phyloP scores from a whole-genome alignment of 208 protist genomes.

The Vickermania spadyakhi region DNA sequence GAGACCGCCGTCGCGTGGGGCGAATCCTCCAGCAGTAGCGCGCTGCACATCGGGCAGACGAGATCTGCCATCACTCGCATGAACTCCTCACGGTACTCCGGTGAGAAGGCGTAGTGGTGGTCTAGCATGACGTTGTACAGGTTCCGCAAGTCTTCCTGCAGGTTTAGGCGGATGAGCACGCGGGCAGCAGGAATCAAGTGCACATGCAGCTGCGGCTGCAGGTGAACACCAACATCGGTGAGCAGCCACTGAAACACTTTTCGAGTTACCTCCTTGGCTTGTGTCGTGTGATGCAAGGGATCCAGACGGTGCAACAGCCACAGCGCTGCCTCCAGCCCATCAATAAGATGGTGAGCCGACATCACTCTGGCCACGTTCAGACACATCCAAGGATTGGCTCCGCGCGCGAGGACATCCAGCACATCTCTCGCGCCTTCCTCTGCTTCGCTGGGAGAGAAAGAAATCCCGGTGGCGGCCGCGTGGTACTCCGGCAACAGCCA shows the following conservation, averaged over 20 bases:
- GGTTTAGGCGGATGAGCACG: slow-evolving; percentile 49
- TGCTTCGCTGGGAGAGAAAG: slow-evolving; percentile 37
- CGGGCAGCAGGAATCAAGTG: slow-evolving; percentile 63
- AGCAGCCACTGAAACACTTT: slow-evolving; percentile 80
- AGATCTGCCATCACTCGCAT: slow-evolving; percentile 65
- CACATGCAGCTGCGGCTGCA: slow-evolving; percentile 57
- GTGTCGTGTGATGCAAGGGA: slow-evolving; percentile 54
- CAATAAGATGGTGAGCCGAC: slow-evolving; percentile 51
- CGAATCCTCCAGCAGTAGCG: no score
- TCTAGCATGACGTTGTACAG: slow-evolving; percentile 80
- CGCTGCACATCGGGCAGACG: slow-evolving; percentile 56
- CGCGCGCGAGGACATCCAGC: slow-evolving; percentile 58
- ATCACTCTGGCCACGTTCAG: slow-evolving; percentile 62
- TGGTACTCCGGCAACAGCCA: slow-evolving; percentile 24
- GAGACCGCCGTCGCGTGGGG: not conserved
- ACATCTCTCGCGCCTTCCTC: slow-evolving; percentile 50
- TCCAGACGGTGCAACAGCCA: slow-evolving; percentile 75
- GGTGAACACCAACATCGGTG: slow-evolving; percentile 67
- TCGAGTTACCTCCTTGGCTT: slow-evolving; percentile 48
- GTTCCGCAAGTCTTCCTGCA: slow-evolving; percentile 56
- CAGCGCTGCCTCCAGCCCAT: slow-evolving; percentile 74
- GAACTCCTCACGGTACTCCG: slow-evolving; percentile 56
- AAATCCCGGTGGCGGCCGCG: not conserved
- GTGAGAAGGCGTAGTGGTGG: slow-evolving; percentile 51
- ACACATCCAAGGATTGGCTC: slow-evolving; percentile 69